Base-by-base conservation (phyloP, 129 eudicot species). In the sunflower (Helianthus annuus) region DNA sequence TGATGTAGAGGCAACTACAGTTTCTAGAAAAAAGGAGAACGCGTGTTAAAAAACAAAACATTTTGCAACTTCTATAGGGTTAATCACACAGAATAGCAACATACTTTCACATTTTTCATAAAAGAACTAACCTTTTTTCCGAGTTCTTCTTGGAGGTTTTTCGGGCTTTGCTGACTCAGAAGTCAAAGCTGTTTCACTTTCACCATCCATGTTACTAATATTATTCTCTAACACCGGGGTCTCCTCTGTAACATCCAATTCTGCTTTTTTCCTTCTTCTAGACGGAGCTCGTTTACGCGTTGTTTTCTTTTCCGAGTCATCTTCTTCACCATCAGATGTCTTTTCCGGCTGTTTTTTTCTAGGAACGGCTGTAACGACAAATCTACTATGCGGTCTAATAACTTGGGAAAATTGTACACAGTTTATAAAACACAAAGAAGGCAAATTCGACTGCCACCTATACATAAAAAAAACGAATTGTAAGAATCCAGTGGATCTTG, bases 91-190 rank as follows among this genome's bases (percentile, higher is more conserved):
- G 29, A 51, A 82, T 59, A 58, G 76, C 54, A 58, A 17, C 65
- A 10, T 54, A 44, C 53, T 24, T 54, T 58, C 16, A 58, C 64
- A 58, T 27, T 58, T 27, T 27, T 27, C 32, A 62, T 40, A 7
- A 61, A 55, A 14, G 49, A 49, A 70, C 68, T 29, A 9, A 91
- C 98, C 98, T 93, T 90, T 94, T 73, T 72, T 88, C 44, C 84
- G 88, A 44, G 81, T 69, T 78, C 85, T 77, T 73, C 84, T 71
- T 57, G 66, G 78, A 70, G 91, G 72, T 85, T 87, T 92, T 72
- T 72, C 82, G 4, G 77, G n/a, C 74, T 76, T 77, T 40, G 45
- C 54, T 57, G 80, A 55, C 57, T 46, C 89, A 22, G 85, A 76
- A 77, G 64, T 66, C 63, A 66, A 57, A 16, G 59, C 24, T 10